Conservation (phyloP, 129 eudicot genomes). For the Cynara cardunculus region DNA sequence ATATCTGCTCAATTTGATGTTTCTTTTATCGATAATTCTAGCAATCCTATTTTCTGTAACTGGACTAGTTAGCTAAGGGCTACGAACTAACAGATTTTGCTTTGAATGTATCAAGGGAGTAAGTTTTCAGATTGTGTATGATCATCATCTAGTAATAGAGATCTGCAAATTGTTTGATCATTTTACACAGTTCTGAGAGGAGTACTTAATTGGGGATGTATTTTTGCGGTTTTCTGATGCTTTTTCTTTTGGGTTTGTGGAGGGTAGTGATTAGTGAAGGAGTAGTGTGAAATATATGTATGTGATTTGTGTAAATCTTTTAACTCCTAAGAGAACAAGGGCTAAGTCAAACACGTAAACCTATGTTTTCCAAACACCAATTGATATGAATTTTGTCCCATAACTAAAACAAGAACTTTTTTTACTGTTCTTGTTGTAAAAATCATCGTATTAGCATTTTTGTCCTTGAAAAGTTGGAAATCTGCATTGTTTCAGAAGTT, state of each 20-base stretch:
- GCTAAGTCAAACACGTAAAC: not conserved
- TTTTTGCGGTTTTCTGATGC: not conserved
- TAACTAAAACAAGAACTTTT: not conserved
- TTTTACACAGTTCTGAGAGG: not conserved
- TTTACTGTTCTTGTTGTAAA: not conserved
- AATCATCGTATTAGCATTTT: not conserved
- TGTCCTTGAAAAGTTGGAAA: not conserved
- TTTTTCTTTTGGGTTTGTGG: not conserved
- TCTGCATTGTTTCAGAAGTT: not conserved
- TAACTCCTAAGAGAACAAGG: not conserved
- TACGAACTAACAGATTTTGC: not conserved
- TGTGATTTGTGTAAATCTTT: not conserved
- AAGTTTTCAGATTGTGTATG: not conserved
- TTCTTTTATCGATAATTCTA: not conserved
- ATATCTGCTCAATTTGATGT: not conserved
- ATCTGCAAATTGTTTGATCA: not conserved
- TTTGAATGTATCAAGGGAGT: not conserved
- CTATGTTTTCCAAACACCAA: not conserved
- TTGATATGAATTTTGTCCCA: not conserved
- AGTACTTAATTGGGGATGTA: not conserved
- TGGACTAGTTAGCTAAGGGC: not conserved
- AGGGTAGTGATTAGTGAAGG: not conserved
- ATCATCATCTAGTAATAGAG: constrained; percentile 3
- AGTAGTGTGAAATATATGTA: not conserved
- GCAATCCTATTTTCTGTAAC: not conserved